Percentiles rank a stretch among this genome's conserved stretches.
phyloP scores from a whole-genome alignment of 148 eudicot species.

The Cornus suecica region DNA sequence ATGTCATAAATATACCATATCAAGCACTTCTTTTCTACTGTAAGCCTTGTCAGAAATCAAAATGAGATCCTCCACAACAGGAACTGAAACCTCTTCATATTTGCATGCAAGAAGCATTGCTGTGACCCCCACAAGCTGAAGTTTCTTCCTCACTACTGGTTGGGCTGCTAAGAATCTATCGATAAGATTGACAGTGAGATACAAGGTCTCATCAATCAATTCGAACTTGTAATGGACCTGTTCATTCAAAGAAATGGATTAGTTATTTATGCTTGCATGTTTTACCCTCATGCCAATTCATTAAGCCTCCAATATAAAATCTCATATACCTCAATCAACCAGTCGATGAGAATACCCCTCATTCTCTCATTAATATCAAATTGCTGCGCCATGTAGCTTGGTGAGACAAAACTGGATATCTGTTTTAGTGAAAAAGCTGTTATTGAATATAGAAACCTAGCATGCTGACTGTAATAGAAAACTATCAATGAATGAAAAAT shows the following conservation, averaged over 20 bases:
- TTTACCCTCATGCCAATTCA: background rate
- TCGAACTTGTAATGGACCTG: constrained; percentile 93
- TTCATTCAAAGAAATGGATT: constrained; percentile 1
- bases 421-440: constrained; percentile 22
- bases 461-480: background rate
- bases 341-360: constrained; percentile 88
- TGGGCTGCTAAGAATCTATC: constrained; percentile 69
- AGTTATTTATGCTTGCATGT: background rate
- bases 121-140: constrained; percentile 82
- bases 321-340: constrained; percentile 80
- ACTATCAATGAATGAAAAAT: background rate
- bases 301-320: background rate
- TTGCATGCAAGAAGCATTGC: constrained; percentile 92
- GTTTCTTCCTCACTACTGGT: constrained; percentile 64
- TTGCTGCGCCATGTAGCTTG: constrained; percentile 68
- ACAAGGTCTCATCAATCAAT: constrained; percentile 87
- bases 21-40: constrained; percentile 62
- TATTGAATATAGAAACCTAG: background rate
- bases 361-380: constrained; percentile 71
- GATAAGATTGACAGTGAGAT: constrained; percentile 70
- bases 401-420: constrained; percentile 45
- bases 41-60: constrained; percentile 80
- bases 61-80: constrained; percentile 70
- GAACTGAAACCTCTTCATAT: constrained; percentile 83
- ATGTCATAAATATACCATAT: constrained; percentile 57